Evolutionary conservation across 75 land plant genomes (phyloP).

Genomic region (Chamaecyparis obtusa): DNA sequence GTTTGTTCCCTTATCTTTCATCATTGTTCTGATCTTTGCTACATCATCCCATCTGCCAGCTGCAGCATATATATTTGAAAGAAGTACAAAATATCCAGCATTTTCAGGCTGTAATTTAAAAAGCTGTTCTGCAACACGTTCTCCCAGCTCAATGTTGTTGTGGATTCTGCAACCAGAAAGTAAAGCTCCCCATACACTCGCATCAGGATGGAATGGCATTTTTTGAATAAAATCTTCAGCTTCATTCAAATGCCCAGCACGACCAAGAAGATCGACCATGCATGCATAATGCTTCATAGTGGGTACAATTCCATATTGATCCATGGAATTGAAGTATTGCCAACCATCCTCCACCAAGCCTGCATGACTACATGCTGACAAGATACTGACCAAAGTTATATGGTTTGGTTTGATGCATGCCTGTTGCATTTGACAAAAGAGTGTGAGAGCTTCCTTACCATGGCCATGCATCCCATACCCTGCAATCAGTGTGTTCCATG

Average conservation of each 20-base stretch:
- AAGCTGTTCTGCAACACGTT: background rate
- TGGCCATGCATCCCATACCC: constrained; percentile 10
- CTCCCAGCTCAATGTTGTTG: background rate
- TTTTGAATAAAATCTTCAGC: constrained; percentile 4
- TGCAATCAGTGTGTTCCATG: constrained; percentile 17
- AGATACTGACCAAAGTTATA: constrained; percentile 11
- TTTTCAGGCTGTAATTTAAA: background rate
- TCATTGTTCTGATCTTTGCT: background rate
- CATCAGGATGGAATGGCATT: constrained; percentile 10
- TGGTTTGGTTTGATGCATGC: constrained; percentile 16
- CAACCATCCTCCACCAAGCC: constrained; percentile 4
- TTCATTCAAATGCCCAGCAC: background rate
- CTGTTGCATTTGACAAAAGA: constrained; percentile 13
- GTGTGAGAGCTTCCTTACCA: constrained; percentile 1
- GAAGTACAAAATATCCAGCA: background rate
- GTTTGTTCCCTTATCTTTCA: constrained; percentile 5
- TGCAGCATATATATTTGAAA: constrained; percentile 4
- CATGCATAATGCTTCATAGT: background rate
- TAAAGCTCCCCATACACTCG: background rate
- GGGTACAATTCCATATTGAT: constrained; percentile 16
- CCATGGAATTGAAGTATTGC: background rate
- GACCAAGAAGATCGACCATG: constrained; percentile 5
- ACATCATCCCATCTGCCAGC: constrained; percentile 16
- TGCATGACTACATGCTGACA: constrained; percentile 23
- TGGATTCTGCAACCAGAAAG: background rate